phyloP scores from a whole-genome alignment of 140 eudicot species.

The Senecio squalidus region DNA sequence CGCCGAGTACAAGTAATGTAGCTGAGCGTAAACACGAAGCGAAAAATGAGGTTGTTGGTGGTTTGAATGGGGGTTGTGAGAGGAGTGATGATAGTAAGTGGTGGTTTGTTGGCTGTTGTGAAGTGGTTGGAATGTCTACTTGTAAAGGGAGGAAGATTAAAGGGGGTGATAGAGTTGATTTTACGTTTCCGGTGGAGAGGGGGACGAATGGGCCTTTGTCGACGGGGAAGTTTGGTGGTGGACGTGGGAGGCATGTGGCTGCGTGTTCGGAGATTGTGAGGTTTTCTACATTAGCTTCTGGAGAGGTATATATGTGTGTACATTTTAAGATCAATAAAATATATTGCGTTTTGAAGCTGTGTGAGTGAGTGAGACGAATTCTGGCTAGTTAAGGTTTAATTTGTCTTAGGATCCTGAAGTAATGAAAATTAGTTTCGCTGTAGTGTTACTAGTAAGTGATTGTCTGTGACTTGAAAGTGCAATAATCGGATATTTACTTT shows the following conservation, averaged over 20 bases:
- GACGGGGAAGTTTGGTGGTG: conserved; percentile 58
- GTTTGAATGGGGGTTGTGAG: conserved; percentile 23
- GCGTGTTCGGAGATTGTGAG: conserved; percentile 86
- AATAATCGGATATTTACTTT: too few species aligned
- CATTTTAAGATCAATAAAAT: too few species aligned
- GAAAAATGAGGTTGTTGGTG: conserved; percentile 2
- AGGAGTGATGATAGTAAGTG: conserved; percentile 42
- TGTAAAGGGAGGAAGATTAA: conserved; percentile 80
- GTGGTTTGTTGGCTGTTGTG: conserved; percentile 80
- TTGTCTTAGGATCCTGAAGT: too few species aligned
- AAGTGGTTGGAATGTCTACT: conserved; percentile 77
- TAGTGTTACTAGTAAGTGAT: too few species aligned
- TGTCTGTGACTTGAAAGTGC: too few species aligned
- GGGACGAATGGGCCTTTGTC: conserved; percentile 31
- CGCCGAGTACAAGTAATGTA: too few species aligned
- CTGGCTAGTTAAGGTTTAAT: too few species aligned
- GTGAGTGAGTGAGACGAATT: too few species aligned
- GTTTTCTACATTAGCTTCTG: conserved; percentile 67
- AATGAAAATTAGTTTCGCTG: too few species aligned
- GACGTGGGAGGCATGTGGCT: conserved; percentile 58
- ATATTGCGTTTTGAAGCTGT: too few species aligned
- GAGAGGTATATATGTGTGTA: conserved; percentile 51
- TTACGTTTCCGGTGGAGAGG: conserved; percentile 56
- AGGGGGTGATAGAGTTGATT: conserved; percentile 60
- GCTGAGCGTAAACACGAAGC: neutral